phyloP scores from a whole-genome alignment of 2,329 filamentous ascomycete species.

The Pyrenochaeta sp. region DNA sequence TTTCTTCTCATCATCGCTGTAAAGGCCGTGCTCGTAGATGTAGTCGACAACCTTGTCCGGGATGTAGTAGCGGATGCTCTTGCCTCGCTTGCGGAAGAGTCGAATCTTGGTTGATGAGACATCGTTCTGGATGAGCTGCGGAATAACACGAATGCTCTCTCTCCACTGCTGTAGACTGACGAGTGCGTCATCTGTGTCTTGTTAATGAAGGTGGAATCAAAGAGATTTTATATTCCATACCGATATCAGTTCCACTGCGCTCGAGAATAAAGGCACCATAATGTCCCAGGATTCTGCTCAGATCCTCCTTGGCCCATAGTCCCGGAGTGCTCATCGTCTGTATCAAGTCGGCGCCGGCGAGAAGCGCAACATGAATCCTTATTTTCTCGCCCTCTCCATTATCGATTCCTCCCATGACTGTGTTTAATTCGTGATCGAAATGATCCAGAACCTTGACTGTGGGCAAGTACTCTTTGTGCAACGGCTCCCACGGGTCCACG shows the following conservation, averaged over 20 bases:
- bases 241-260: slow-evolving; percentile 82
- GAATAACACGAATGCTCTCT: slow-evolving; percentile 86
- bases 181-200: slow-evolving; percentile 73
- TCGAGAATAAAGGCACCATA: slow-evolving; percentile 89
- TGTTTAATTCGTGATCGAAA: slow-evolving; percentile 89
- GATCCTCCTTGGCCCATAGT: slow-evolving; percentile 84
- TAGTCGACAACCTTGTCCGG: slow-evolving; percentile 49
- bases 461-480: slow-evolving; percentile 82
- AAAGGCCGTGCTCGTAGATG: slow-evolving; percentile 50
- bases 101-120: slow-evolving; percentile 85
- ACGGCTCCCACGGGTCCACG: slow-evolving; percentile 69
- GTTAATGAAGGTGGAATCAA: slow-evolving; percentile 15
- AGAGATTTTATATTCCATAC: slow-evolving; percentile 19
- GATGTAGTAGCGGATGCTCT: slow-evolving; percentile 53
- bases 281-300: slow-evolving; percentile 84
- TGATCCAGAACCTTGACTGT: slow-evolving; percentile 91
- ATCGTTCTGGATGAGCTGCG: slow-evolving; percentile 86
- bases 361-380: slow-evolving; percentile 76
- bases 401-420: slow-evolving; percentile 75
- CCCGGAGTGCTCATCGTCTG: slow-evolving; percentile 61
- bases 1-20: slow-evolving; percentile 48
- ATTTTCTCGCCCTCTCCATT: slow-evolving; percentile 71
- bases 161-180: slow-evolving; percentile 82
- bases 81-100: slow-evolving; percentile 64
- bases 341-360: slow-evolving; percentile 71